A percentile compares a stretch with the other conserved stretches of the same genome.
These are phyloP conservation scores for Parasarocladium wereldwijsianum DNA, from an alignment of 2,329 filamentous ascomycete species.

Conservation along the genomic window DNA sequence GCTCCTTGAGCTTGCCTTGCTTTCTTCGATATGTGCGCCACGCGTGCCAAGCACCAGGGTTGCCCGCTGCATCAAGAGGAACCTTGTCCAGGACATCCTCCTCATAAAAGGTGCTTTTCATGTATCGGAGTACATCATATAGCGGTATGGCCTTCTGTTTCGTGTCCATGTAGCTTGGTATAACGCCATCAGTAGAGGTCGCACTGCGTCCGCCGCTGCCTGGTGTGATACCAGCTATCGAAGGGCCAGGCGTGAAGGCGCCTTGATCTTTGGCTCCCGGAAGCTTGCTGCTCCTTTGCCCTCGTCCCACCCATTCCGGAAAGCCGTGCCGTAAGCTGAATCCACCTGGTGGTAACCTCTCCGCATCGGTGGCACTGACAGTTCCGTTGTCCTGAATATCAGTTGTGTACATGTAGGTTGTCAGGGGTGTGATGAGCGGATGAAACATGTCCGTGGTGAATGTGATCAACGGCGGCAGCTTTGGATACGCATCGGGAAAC, in stretches of 20 bases:
- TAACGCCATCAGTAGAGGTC: slow-evolving; percentile 12
- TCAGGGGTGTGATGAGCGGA: slow-evolving; percentile 78
- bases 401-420: slow-evolving; percentile 87
- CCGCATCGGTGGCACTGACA: slow-evolving; percentile 70
- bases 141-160: slow-evolving; percentile 33
- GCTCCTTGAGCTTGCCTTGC: slow-evolving; percentile 14
- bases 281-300: slow-evolving; percentile 20
- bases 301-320: slow-evolving; percentile 70
- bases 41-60: slow-evolving; percentile 85
- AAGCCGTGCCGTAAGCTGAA: slow-evolving; percentile 89
- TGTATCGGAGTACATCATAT: slow-evolving; percentile 62
- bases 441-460: slow-evolving; percentile 93
- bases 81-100: slow-evolving; percentile 64
- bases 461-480: slow-evolving; percentile 66
- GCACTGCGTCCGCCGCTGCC: slow-evolving; percentile 3
- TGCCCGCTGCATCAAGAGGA: slow-evolving; percentile 69
- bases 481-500: slow-evolving; percentile 70
- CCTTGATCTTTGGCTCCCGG: slow-evolving; percentile 8
- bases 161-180: slow-evolving; percentile 25
- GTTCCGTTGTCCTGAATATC: slow-evolving; percentile 61
- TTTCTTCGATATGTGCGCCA: slow-evolving; percentile 58
- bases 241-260: slow-evolving; percentile 1
- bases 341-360: slow-evolving; percentile 71
- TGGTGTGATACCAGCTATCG: background rate
- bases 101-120: slow-evolving; percentile 69